Conservation (phyloP, 225 moss, liverwort and hornwort genomes). For the Bryoerythrophyllum caledonicum region DNA sequence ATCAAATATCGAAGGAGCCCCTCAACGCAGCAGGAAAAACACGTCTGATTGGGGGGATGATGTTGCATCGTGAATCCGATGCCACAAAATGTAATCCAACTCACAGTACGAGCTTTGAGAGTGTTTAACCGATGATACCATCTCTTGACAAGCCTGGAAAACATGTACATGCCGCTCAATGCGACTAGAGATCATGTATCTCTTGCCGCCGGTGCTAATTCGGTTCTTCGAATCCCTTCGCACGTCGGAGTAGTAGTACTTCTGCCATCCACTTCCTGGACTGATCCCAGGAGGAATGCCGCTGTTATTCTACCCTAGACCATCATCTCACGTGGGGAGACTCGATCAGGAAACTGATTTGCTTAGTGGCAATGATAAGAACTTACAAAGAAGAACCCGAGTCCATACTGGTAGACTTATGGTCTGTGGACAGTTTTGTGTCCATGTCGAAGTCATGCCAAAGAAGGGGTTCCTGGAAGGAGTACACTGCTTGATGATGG, state of each 20-base stretch:
- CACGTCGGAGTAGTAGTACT: slow-evolving; percentile 1
- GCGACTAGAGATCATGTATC: not conserved
- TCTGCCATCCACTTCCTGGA: slow-evolving; percentile 25
- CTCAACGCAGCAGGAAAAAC: slow-evolving; percentile 1
- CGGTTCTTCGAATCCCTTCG: slow-evolving; percentile 1
- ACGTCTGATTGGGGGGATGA: not conserved
- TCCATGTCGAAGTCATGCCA: slow-evolving; percentile 56
- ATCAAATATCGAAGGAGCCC: not conserved
- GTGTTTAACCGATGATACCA: not conserved
- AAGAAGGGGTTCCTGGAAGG: slow-evolving; percentile 41
- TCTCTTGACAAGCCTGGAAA: not conserved
- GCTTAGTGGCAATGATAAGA: too few species aligned
- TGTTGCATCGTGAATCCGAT: not conserved
- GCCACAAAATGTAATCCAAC: not conserved
- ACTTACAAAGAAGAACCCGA: slow-evolving; percentile 31
- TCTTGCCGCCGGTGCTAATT: slow-evolving; percentile 11
- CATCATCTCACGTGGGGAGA: not conserved
- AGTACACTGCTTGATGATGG: slow-evolving; percentile 38
- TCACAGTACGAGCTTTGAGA: slow-evolving; percentile 3
- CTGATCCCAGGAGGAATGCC: slow-evolving; percentile 21
- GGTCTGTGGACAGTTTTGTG: slow-evolving; percentile 30
- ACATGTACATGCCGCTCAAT: slow-evolving; percentile 13
- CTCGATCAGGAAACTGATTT: too few species aligned
- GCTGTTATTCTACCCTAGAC: slow-evolving; percentile 16
- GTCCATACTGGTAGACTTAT: slow-evolving; percentile 35